Conservation (phyloP, 179 eudicot genomes). For the Heliamphora pulchella region DNA sequence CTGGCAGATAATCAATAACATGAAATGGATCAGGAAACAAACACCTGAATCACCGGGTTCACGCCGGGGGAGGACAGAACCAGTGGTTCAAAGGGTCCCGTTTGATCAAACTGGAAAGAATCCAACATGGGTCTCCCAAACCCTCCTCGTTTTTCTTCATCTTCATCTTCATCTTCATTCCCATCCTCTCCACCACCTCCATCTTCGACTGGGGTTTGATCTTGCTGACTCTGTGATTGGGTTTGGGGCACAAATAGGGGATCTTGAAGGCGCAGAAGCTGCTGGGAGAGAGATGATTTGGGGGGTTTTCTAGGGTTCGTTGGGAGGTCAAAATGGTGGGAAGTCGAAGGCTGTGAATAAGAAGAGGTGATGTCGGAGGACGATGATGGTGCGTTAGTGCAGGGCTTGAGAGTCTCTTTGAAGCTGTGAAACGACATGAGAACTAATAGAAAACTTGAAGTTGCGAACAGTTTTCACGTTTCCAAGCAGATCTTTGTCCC, state of each 20-base stretch:
- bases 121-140: conserved; percentile 39
- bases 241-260: conserved; percentile 27
- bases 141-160: conserved; percentile 23
- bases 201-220: conserved; percentile 16
- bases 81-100: conserved; percentile 44
- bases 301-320: conserved; percentile 62
- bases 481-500: no score
- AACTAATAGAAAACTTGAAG: no score
- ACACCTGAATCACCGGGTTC: conserved; percentile 22
- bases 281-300: conserved; percentile 68
- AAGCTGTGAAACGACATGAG: conserved; percentile 54
- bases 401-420: conserved; percentile 58
- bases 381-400: conserved; percentile 35
- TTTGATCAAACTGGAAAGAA: conserved; percentile 41
- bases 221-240: conserved; percentile 11
- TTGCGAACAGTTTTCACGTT: no score
- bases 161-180: conserved; percentile 25
- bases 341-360: conserved; percentile 23
- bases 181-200: conserved; percentile 21
- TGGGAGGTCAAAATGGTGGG: conserved; percentile 18
- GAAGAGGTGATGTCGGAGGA: conserved; percentile 19
- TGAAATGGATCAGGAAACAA: not conserved
- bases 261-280: conserved; percentile 55
- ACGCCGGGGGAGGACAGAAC: conserved; percentile 20
- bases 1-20: not conserved